Evolutionary conservation across 352 stramenopile genomes (phyloP).

Genomic region (Phytophthora megakarya): DNA sequence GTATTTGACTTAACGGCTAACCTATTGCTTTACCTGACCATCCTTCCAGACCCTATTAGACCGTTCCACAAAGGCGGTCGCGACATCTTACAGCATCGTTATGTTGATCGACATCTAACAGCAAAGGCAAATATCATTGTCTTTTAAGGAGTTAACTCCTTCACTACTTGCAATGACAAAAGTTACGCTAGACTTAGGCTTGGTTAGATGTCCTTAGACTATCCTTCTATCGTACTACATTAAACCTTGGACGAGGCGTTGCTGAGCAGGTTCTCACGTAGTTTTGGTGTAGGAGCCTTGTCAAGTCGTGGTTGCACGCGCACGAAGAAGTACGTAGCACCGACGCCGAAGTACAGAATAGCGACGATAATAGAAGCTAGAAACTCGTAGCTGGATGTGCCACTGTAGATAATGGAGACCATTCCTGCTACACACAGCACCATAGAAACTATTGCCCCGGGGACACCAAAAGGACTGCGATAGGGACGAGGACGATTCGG

Average conservation of each 20-base stretch:
- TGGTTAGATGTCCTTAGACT: too few relatives aligned
- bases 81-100: too few relatives aligned
- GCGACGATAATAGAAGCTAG: slow-evolving; percentile 60
- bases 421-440: slow-evolving; percentile 49
- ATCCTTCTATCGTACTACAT: too few relatives aligned
- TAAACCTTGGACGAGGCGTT: slow-evolving; percentile 20
- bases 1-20: too few relatives aligned
- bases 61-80: too few relatives aligned
- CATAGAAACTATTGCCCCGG: slow-evolving; percentile 50
- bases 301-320: slow-evolving; percentile 42
- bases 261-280: slow-evolving; percentile 55
- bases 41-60: too few relatives aligned
- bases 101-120: too few relatives aligned
- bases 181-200: too few relatives aligned
- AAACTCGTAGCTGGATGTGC: slow-evolving; percentile 58
- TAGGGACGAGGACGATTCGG: slow-evolving; percentile 56
- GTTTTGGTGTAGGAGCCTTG: slow-evolving; percentile 36
- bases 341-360: slow-evolving; percentile 56
- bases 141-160: too few relatives aligned
- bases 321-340: slow-evolving; percentile 53
- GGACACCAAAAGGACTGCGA: slow-evolving; percentile 57
- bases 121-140: too few relatives aligned
- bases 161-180: too few relatives aligned
- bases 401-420: slow-evolving; percentile 75
- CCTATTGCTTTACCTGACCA: too few relatives aligned